Evolutionary conservation across 2,329 filamentous ascomycete genomes (phyloP).

Genomic region (Colletotrichum godetiae): DNA sequence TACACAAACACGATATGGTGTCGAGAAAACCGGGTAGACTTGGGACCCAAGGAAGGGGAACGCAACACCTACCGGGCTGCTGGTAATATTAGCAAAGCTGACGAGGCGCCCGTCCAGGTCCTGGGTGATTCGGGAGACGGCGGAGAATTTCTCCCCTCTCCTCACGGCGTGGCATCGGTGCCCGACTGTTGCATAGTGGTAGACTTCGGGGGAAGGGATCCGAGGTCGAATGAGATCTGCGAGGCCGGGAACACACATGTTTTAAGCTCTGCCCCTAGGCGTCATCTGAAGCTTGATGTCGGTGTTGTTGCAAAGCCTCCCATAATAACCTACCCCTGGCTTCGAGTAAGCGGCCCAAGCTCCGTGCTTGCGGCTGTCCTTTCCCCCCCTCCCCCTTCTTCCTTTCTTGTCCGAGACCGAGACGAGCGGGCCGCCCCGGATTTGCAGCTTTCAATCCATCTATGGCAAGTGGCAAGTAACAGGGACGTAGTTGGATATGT

Average conservation of each 20-base stretch:
- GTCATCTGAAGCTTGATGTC: conserved; percentile 32
- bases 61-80: background rate
- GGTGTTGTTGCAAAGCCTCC: conserved; percentile 12
- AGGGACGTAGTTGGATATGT: background rate
- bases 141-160: conserved; percentile 8
- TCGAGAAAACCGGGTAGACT: background rate
- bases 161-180: conserved; percentile 9
- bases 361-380: conserved; percentile 1
- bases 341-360: conserved; percentile 23
- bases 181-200: background rate
- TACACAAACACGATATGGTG: background rate
- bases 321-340: background rate
- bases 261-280: conserved; percentile 27
- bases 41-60: background rate
- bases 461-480: background rate
- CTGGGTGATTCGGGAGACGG: background rate
- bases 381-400: background rate
- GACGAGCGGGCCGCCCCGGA: conserved; percentile 12
- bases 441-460: background rate
- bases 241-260: conserved; percentile 11
- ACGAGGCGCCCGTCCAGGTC: background rate
- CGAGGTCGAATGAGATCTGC: conserved; percentile 16
- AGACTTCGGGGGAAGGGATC: conserved; percentile 7
- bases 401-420: background rate
- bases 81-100: background rate